These are phyloP conservation scores for Eleusine coracana DNA, from an alignment of 176 grass and related monocot genomes.

Conservation along the genomic window DNA sequence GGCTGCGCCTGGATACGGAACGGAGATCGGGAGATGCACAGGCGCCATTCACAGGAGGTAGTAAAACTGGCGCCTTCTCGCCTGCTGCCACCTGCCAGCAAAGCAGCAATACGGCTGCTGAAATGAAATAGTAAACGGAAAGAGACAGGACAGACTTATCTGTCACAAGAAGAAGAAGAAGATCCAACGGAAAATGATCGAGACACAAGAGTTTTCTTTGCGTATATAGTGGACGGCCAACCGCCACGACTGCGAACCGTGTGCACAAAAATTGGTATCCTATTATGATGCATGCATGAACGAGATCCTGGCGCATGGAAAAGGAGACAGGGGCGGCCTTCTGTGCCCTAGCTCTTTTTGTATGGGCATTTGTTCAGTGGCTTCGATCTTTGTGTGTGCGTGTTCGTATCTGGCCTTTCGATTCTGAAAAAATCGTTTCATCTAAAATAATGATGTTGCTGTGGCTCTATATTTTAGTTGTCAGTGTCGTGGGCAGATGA, in stretches of 20 bases:
- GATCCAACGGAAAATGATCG: slow-evolving; percentile 22
- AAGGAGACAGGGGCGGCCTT: background rate
- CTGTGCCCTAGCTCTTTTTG: background rate
- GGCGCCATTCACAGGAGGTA: slow-evolving; percentile 12
- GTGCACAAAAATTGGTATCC: slow-evolving; percentile 15
- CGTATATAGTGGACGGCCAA: slow-evolving; percentile 13
- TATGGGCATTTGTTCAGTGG: background rate
- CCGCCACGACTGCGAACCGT: slow-evolving; percentile 23
- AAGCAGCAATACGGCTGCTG: background rate
- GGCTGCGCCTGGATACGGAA: background rate
- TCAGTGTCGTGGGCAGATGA: background rate
- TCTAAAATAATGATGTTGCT: slow-evolving; percentile 4
- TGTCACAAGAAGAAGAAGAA: background rate
- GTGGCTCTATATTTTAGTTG: background rate
- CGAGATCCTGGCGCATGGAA: background rate
- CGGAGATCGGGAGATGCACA: no score
- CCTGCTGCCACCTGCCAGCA: background rate
- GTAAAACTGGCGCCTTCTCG: background rate
- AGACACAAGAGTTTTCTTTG: background rate
- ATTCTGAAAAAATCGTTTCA: background rate
- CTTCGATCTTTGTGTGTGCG: background rate
- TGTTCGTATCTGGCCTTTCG: background rate
- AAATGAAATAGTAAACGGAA: slow-evolving; percentile 15
- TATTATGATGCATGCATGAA: background rate
- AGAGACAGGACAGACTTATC: background rate